Conservation (phyloP, 331 rosid genomes). For the Phaseolus coccineus region DNA sequence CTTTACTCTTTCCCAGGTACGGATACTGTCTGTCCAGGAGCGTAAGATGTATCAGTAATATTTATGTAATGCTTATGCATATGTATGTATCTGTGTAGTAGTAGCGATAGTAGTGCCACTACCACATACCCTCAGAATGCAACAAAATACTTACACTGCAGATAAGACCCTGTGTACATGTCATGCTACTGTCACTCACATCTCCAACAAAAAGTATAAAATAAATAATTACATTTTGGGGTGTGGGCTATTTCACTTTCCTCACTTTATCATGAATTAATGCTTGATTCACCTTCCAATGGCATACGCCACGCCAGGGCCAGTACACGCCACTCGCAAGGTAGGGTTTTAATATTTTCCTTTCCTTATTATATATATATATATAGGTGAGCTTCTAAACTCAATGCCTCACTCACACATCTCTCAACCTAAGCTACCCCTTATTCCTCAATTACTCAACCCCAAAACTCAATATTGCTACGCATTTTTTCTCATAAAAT, state of each 20-base stretch:
- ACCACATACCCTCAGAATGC: constrained; percentile 26
- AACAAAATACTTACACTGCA: constrained; percentile 40
- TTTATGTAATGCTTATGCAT: not conserved
- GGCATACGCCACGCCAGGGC: constrained; percentile 19
- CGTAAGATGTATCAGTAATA: constrained; percentile 38
- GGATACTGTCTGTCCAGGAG: constrained; percentile 47
- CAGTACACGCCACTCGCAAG: constrained; percentile 6
- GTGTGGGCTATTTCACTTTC: constrained; percentile 33
- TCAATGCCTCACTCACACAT: not conserved
- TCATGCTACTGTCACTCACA: constrained; percentile 2
- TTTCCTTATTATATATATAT: not conserved
- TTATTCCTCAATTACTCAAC: not conserved
- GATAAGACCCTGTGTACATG: constrained; percentile 4
- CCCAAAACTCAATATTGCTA: not conserved
- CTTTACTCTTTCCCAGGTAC: constrained; percentile 79
- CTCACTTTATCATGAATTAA: constrained; percentile 3
- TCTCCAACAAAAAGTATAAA: not conserved
- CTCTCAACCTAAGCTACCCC: constrained; percentile 10
- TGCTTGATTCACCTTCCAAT: constrained; percentile 29
- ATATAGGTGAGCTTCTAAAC: not conserved
- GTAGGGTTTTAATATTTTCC: constrained; percentile 2
- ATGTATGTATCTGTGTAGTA: constrained; percentile 27
- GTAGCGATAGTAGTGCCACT: constrained; percentile 10
- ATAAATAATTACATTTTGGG: not conserved
- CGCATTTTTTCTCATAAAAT: not conserved